Evolutionary conservation across 805 yeast species (phyloP).

Genomic region (Torulaspora quercuum): DNA sequence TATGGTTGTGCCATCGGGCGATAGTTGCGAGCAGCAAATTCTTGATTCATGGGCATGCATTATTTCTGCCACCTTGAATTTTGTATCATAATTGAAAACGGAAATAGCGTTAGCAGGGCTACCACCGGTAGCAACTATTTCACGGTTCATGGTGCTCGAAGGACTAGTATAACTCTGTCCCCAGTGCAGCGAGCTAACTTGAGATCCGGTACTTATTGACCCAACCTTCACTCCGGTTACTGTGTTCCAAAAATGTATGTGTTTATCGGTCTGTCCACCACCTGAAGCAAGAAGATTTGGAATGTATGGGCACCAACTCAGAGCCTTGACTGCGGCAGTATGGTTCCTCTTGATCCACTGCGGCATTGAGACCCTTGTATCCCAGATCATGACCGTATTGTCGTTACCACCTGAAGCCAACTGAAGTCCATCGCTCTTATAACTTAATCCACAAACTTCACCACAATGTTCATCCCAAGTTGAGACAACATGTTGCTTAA

Average conservation of each 20-base stretch:
- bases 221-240: slow-evolving; percentile 83
- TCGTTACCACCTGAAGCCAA: slow-evolving; percentile 94
- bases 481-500: slow-evolving; percentile 68
- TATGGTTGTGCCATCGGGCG: slow-evolving; percentile 85
- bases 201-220: slow-evolving; percentile 87
- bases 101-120: slow-evolving; percentile 82
- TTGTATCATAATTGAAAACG: slow-evolving; percentile 79
- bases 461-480: slow-evolving; percentile 68
- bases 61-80: slow-evolving; percentile 85
- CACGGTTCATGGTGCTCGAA: slow-evolving; percentile 38
- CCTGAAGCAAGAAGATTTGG: slow-evolving; percentile 85
- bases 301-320: slow-evolving; percentile 93
- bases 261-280: slow-evolving; percentile 88
- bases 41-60: slow-evolving; percentile 84
- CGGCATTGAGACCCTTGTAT: slow-evolving; percentile 66
- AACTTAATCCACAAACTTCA: slow-evolving; percentile 89
- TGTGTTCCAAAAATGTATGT: slow-evolving; percentile 93
- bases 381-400: slow-evolving; percentile 91
- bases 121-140: slow-evolving; percentile 92
- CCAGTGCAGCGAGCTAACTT: slow-evolving; percentile 92
- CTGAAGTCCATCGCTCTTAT: slow-evolving; percentile 79
- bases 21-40: slow-evolving; percentile 73
- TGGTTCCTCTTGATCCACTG: slow-evolving; percentile 74
- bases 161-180: slow-evolving; percentile 47
- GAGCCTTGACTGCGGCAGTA: slow-evolving; percentile 91